Base-by-base conservation (phyloP, 805 yeast species). In the Cyberlindnera subsufficiens region DNA sequence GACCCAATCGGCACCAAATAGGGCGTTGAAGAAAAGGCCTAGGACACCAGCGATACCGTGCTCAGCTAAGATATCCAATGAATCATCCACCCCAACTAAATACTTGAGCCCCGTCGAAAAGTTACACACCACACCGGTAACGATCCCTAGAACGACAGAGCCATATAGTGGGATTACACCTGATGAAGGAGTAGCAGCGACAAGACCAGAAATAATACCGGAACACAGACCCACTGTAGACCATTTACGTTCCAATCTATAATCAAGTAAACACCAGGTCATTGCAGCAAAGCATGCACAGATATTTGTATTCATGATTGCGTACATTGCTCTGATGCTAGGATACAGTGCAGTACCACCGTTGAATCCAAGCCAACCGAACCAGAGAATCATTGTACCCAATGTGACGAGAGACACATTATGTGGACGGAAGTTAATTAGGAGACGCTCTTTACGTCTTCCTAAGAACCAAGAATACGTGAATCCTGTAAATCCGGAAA, bases 331-430 rank as follows among this genome's bases (percentile, higher is more conserved):
- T 55, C 86, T 79, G 52, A 89, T 64, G 39, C 86, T 81, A 7
- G 96, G 96, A 36, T 84, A 81, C 15, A 80, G 71, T 43, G 96
- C 85, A 11, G 95, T 80, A 43, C 91, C 93, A 17, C 96, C 95
- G 62, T 91, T 93, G 76, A 91, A 91, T 15, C 93, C 89, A 42
- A 91, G 72, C 99, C 99, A 91, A 6, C 98, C 98, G 57, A 87
- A 82, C 85, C 96, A 93, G 51, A 91, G 75, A 32, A 91, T 63
- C 17, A 78, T 67, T 1, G 97, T 90, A 36, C 98, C 98, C 53
- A 91, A 67, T 15, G 95, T 86, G 39, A 93, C 86, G 63, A 90
- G 74, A 27, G 96, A 83, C 38, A 90, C 95, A 61, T 91, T 91
- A 67, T 91, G 99, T 6, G 99, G 98, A 52, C 98, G 72, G 67